Percentiles rank a stretch among this genome's conserved stretches.
Evolutionary conservation across 2,329 filamentous ascomycete genomes (phyloP).

Genomic region (Aspergillus quadrilineatus): DNA sequence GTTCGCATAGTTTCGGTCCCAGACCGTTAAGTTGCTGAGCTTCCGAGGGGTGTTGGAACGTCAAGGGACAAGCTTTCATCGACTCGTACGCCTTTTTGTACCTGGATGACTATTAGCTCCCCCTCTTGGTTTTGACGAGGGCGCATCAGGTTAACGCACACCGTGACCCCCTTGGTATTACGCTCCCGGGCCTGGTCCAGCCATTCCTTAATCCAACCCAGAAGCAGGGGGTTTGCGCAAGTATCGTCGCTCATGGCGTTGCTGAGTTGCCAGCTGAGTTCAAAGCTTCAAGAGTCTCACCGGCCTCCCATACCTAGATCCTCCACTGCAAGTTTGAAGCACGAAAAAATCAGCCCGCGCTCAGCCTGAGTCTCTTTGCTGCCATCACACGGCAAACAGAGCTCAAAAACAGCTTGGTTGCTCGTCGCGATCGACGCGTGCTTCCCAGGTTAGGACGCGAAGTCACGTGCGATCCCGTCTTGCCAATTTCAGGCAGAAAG

Average conservation of each 20-base stretch:
- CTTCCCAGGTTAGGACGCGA: conserved; percentile 11
- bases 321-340: background rate
- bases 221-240: conserved; percentile 68
- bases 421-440: conserved; percentile 17
- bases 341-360: background rate
- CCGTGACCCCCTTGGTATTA: conserved; percentile 66
- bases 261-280: background rate
- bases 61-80: conserved; percentile 70
- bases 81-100: conserved; percentile 77
- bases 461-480: conserved; percentile 6
- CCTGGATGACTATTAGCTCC: conserved; percentile 36
- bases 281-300: background rate
- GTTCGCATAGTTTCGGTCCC: conserved; percentile 68
- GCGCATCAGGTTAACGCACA: conserved; percentile 33
- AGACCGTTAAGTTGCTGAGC: conserved; percentile 71
- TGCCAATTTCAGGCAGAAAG: background rate
- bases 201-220: conserved; percentile 76
- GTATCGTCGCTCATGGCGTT: conserved; percentile 26
- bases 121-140: background rate
- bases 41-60: conserved; percentile 70
- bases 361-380: background rate
- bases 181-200: conserved; percentile 66
- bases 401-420: background rate
- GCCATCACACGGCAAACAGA: background rate
- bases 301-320: background rate